Evolutionary conservation across 208 protist species (phyloP).

Genomic region (Trypanosoma grayi): DNA sequence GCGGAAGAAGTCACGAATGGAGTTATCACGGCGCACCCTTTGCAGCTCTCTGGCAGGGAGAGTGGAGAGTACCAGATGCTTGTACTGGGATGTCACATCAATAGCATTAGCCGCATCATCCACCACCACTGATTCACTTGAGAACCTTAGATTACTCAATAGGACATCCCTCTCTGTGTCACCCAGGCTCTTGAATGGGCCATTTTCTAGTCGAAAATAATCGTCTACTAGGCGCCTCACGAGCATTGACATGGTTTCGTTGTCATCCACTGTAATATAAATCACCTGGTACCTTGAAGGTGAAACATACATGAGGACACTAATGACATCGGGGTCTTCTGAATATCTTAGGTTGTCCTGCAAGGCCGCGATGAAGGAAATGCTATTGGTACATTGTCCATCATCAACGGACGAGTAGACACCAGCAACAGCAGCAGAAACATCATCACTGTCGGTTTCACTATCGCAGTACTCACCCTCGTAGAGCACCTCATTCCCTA

Average conservation of each 20-base stretch:
- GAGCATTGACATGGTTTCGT: conserved; percentile 38
- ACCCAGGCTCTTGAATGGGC: conserved; percentile 34
- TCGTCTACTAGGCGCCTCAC: conserved; percentile 25
- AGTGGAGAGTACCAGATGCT: conserved; percentile 34
- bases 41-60: conserved; percentile 26
- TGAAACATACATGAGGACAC: conserved; percentile 40
- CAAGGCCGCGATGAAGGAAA: conserved; percentile 33
- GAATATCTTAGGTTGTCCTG: conserved; percentile 39
- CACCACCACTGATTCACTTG: conserved; percentile 31
- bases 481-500: too few species aligned
- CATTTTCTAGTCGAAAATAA: conserved; percentile 36
- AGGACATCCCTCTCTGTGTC: conserved; percentile 15
- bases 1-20: conserved; percentile 34
- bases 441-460: conserved; percentile 20
- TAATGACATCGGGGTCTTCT: conserved; percentile 30
- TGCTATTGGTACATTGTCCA: conserved; percentile 26
- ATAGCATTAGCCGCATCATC: conserved; percentile 8
- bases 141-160: conserved; percentile 26
- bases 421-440: conserved; percentile 34
- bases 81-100: conserved; percentile 25
- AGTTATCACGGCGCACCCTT: conserved; percentile 4
- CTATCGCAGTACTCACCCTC: too few species aligned
- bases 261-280: conserved; percentile 28
- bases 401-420: conserved; percentile 40
- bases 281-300: conserved; percentile 34